Conservation (phyloP, 2,329 filamentous ascomycete genomes). For the Alternaria solani region DNA sequence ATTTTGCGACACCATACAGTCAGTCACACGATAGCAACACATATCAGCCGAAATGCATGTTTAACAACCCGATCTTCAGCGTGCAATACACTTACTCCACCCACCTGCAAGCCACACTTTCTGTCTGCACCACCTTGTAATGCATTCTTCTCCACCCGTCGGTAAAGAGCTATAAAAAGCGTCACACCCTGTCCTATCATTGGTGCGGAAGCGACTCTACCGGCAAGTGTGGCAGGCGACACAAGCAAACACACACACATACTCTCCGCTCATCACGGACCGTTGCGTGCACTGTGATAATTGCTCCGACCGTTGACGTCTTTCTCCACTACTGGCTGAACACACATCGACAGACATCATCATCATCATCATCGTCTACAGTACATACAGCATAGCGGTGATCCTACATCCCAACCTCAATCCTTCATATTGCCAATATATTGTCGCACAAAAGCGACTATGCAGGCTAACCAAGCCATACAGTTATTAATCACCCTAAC, state of each 20-base stretch:
- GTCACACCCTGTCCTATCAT: constrained; percentile 28
- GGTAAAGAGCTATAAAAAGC: constrained; percentile 34
- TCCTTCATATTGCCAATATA: constrained; percentile 18
- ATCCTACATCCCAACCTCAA: not conserved
- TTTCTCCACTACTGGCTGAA: constrained; percentile 6
- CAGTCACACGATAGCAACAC: constrained; percentile 6
- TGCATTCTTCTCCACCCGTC: constrained; percentile 16
- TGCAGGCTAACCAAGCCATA: not conserved
- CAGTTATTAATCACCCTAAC: not conserved
- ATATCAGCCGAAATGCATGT: constrained; percentile 19
- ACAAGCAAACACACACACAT: constrained; percentile 31
- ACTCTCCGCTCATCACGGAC: constrained; percentile 25
- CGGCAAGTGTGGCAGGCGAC: constrained; percentile 29
- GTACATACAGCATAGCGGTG: constrained; percentile 5
- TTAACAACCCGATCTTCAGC: constrained; percentile 5
- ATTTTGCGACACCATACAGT: constrained; percentile 1
- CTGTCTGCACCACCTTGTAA: constrained; percentile 23
- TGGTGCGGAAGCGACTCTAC: constrained; percentile 22
- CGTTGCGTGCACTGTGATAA: constrained; percentile 17
- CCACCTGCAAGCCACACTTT: constrained; percentile 36
- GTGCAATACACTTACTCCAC: constrained; percentile 18
- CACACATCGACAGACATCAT: not conserved
- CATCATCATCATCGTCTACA: not conserved
- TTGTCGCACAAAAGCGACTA: not conserved
- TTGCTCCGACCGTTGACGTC: constrained; percentile 7